These are phyloP conservation scores for Artemisia tridentata DNA, from an alignment of 129 eudicot genomes.

Conservation along the genomic window DNA sequence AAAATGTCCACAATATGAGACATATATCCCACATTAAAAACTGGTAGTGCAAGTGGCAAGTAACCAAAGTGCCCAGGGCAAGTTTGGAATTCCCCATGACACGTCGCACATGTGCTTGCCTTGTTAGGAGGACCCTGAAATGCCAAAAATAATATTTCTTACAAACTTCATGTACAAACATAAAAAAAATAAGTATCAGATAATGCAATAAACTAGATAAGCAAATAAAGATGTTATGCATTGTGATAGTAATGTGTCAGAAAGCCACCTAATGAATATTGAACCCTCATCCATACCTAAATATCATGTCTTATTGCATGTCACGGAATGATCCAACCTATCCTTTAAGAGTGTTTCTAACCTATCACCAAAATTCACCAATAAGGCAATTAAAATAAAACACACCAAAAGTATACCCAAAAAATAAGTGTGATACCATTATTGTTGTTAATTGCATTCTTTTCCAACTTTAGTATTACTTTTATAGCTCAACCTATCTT, in stretches of 20 bases:
- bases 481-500: too few relatives aligned
- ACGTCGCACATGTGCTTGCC: conserved; percentile 61
- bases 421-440: too few relatives aligned
- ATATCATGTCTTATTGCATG: too few relatives aligned
- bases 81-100: conserved; percentile 50
- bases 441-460: too few relatives aligned
- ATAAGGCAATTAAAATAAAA: too few relatives aligned
- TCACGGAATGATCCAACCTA: too few relatives aligned
- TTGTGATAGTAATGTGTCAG: not conserved
- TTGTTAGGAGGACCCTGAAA: conserved; percentile 91
- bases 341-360: too few relatives aligned
- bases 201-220: not conserved
- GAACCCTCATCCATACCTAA: too few relatives aligned
- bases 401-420: too few relatives aligned
- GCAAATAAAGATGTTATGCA: conserved; percentile 4
- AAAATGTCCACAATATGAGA: conserved; percentile 73
- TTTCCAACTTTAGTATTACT: too few relatives aligned
- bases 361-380: too few relatives aligned
- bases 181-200: not conserved
- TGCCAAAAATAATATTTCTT: conserved; percentile 19
- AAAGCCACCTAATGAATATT: not conserved
- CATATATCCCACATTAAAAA: conserved; percentile 80
- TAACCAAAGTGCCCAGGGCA: conserved; percentile 95
- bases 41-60: conserved; percentile 72
- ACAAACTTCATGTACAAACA: not conserved